Evolutionary conservation across 2,329 filamentous ascomycete species (phyloP), one percentile per base, ranked within the genome.

Genomic region (Rhinocladiella similis): DNA sequence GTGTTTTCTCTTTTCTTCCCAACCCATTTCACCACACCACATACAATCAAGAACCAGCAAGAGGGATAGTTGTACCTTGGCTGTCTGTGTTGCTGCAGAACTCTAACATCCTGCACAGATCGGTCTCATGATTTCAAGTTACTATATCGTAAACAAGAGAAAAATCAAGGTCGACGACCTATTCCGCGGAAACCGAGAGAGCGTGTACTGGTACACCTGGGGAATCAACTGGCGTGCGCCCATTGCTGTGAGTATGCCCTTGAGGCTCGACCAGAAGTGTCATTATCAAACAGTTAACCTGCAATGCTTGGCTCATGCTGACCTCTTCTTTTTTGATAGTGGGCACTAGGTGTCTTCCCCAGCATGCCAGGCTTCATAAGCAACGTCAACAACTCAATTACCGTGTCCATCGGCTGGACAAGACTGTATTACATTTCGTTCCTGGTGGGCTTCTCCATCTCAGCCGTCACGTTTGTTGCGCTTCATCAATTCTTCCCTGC

Each of bases 171-270:
- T 80, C 9, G 68, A 69, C 5, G 74, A 78, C 53, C 69, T 80
- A 1, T 80, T 78, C 60, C 59, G 69, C 20, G 68, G 69, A 1
- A 43, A 68, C 33, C 60, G 67, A n/a, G 59, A 69, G 6, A 69
- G 70, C 1, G 68, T 75, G 16, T 80, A 78, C 59, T 77, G 72
- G 63, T 80, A 70, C 63, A 68, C 61, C 33, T 54, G 69, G 14
- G 78, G 77, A 1, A 62, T 78, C 47, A 79, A 80, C 52, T 77
- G 71, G 70, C 69, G 78, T 6, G 72, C 72, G 1, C 64, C 68
- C 3, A 43, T 60, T 5, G 64, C 70, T 13, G 58, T 60, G 57
- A 36, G 54, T 60, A 39, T 42, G 7, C 29, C 29, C 29, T 10
- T 13, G 12, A 33, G 16, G 76, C 22, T 45, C n/a, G 38, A 41